Percentiles rank a stretch among this genome's conserved stretches.
These are phyloP conservation scores for Tricholoma flavovirens DNA, from an alignment of 768 basidiomycete species.

Conservation along the genomic window DNA sequence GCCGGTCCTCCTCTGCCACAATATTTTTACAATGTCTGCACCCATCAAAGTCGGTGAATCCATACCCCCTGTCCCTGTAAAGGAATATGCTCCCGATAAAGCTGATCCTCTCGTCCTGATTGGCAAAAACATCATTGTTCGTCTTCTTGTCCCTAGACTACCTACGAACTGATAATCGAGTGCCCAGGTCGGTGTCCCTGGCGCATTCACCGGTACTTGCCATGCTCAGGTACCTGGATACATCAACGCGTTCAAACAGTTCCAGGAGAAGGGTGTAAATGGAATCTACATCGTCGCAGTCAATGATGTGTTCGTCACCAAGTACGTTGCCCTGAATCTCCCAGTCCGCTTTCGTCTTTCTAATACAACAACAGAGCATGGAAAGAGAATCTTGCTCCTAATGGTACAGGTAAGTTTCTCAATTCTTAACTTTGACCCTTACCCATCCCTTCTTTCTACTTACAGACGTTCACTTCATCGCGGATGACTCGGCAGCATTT, in stretches of 20 bases:
- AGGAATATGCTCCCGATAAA: conserved; percentile 49
- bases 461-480: conserved; percentile 53
- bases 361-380: conserved; percentile 43
- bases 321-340: conserved; percentile 27
- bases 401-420: conserved; percentile 44
- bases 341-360: background rate
- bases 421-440: conserved; percentile 4
- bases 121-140: conserved; percentile 61
- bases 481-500: conserved; percentile 63
- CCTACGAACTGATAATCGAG: background rate
- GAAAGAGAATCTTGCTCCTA: conserved; percentile 55
- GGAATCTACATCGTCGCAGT: conserved; percentile 68
- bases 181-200: conserved; percentile 64
- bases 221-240: conserved; percentile 58
- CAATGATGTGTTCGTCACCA: conserved; percentile 75
- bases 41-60: conserved; percentile 43
- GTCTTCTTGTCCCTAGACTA: conserved; percentile 16
- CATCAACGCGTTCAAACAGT: conserved; percentile 59
- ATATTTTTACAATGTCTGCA: no score
- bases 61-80: conserved; percentile 49
- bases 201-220: conserved; percentile 73
- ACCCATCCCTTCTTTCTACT: conserved; percentile 2
- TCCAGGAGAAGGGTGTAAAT: conserved; percentile 72
- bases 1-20: no score
- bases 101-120: conserved; percentile 38